Percentiles rank a stretch among this genome's conserved stretches.
Conservation (phyloP, 1,284 basidiomycete species). For the Pterula multifida region DNA sequence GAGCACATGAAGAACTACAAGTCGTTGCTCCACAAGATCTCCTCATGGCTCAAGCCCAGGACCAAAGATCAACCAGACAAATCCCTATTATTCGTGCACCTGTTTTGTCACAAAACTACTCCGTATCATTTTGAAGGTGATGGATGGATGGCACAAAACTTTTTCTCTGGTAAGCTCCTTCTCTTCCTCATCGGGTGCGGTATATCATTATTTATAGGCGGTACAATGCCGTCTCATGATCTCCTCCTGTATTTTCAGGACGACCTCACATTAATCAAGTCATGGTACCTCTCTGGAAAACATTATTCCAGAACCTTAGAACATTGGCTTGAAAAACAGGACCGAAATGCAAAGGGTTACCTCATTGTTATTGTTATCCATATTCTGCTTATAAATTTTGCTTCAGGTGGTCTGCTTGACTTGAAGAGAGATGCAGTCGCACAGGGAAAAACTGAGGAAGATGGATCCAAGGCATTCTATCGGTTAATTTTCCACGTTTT, state of each 20-base stretch:
- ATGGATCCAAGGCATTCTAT: conserved; percentile 53
- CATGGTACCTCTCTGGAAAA: conserved; percentile 54
- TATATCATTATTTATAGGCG: conserved; percentile 22
- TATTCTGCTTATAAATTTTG: conserved; percentile 9
- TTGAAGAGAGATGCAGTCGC: conserved; percentile 35
- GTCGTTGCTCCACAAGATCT: conserved; percentile 50
- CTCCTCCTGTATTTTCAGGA: conserved; percentile 64
- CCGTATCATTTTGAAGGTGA: conserved; percentile 70
- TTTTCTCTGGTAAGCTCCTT: conserved; percentile 49
- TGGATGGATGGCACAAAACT: conserved; percentile 71
- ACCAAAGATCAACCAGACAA: conserved; percentile 15
- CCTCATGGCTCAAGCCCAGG: conserved; percentile 46
- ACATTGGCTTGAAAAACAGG: conserved; percentile 59
- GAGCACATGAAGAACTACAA: conserved; percentile 80
- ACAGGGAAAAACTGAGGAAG: conserved; percentile 33
- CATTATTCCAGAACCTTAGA: conserved; percentile 63
- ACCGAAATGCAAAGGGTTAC: conserved; percentile 31
- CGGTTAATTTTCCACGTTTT: conserved; percentile 18
- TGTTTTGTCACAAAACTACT: conserved; percentile 59
- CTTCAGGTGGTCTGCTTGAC: conserved; percentile 34
- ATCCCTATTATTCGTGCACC: conserved; percentile 59
- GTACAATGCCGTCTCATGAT: conserved; percentile 60
- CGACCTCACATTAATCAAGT: conserved; percentile 45
- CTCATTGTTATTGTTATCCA: background rate
- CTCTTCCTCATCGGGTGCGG: conserved; percentile 7